A percentile compares a stretch with the other conserved stretches of the same genome.
These are phyloP conservation scores for Spathaspora sp. DNA, from an alignment of 1,139 yeast species.

Conservation along the genomic window DNA sequence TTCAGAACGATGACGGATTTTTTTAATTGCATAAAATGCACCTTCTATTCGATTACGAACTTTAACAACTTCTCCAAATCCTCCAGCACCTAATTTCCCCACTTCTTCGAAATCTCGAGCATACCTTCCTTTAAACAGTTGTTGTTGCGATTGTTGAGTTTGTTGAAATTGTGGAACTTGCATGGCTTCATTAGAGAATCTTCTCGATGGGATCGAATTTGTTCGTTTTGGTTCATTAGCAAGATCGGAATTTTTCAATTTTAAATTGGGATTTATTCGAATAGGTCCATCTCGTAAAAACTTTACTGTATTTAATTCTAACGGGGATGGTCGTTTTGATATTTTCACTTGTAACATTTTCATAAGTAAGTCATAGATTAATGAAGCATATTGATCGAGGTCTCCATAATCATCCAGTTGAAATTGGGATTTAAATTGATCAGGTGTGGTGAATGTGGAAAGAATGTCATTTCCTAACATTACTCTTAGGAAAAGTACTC, in stretches of 20 bases:
- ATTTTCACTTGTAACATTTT: conserved; percentile 66
- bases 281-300: conserved; percentile 73
- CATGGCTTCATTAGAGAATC: conserved; percentile 17
- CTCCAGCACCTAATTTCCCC: conserved; percentile 91
- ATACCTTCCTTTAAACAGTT: conserved; percentile 30
- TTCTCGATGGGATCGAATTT: conserved; percentile 8
- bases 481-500: conserved; percentile 72
- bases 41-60: conserved; percentile 94
- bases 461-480: conserved; percentile 55
- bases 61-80: conserved; percentile 95
- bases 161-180: not conserved
- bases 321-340: conserved; percentile 73
- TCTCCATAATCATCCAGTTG: conserved; percentile 28
- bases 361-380: conserved; percentile 62
- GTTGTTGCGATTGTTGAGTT: conserved; percentile 3
- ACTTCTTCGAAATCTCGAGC: conserved; percentile 87
- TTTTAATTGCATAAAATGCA: conserved; percentile 90
- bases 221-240: not conserved
- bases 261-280: not conserved
- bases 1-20: conserved; percentile 78
- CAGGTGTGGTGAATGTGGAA: conserved; percentile 57
- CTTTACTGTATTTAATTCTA: conserved; percentile 80
- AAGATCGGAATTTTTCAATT: not conserved
- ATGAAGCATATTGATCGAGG: conserved; percentile 32
- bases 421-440: conserved; percentile 54